phyloP scores from a whole-genome alignment of 768 basidiomycete genomes.

The Arthromyces matolae region DNA sequence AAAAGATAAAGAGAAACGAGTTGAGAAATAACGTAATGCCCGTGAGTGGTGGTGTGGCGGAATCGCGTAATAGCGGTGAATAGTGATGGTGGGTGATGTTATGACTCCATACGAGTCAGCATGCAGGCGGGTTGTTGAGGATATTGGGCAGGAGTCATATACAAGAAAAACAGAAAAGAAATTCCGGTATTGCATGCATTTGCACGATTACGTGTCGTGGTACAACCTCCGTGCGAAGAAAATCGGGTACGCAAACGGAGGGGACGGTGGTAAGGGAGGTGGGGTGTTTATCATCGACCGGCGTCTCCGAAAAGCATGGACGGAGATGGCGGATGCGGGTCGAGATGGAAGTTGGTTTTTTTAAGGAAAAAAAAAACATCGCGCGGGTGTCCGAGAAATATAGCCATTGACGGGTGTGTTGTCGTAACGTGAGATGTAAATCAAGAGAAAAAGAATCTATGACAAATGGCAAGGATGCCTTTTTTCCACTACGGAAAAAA shows the following conservation, averaged over 20 bases:
- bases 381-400: conserved; percentile 20
- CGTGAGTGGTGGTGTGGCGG: too few species aligned
- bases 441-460: conserved; percentile 6
- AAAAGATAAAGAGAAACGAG: conserved; percentile 1
- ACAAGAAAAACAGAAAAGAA: too few species aligned
- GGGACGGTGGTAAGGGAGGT: background rate
- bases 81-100: too few species aligned
- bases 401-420: conserved; percentile 15
- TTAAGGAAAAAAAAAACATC: background rate
- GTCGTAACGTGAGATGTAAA: conserved; percentile 1
- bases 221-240: conserved; percentile 3
- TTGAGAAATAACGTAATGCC: conserved; percentile 1
- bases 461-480: conserved; percentile 1
- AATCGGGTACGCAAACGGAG: too few species aligned
- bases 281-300: background rate
- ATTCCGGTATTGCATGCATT: too few species aligned
- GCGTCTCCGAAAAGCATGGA: conserved; percentile 1
- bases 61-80: too few species aligned
- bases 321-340: conserved; percentile 5
- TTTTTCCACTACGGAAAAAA: background rate
- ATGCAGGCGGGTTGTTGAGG: too few species aligned
- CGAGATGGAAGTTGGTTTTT: background rate
- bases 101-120: too few species aligned
- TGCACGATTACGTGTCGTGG: background rate
- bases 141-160: too few species aligned